Evolutionary conservation across 2,329 filamentous ascomycete genomes (phyloP), one percentile per base, ranked within the genome.

Genomic region (Ophiostoma sp.): DNA sequence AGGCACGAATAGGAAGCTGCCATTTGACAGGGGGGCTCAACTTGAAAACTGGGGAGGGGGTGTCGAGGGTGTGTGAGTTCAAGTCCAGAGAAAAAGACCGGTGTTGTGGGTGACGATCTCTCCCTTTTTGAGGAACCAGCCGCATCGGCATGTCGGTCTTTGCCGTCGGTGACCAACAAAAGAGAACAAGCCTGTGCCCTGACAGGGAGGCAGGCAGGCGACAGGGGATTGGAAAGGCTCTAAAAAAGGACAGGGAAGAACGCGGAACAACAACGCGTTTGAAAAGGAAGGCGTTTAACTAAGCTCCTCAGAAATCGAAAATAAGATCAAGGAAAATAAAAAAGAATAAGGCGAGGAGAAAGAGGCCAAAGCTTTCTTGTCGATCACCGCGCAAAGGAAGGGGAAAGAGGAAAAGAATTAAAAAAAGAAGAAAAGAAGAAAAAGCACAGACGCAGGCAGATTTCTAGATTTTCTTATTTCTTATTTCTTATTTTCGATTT

Each of bases 101-200:
- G 50, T 19, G 33, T 48, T 39, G 22, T 22, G 19, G 50, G n/a
- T 33, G 68, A 42, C 68, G 68, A 73, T 73, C 72, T 22, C 36
- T 68, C 12, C 72, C 72, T 11, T n/a, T 66, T 66, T 28, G 12
- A 57, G 72, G 68, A 73, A 73, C 45, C 68, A 71, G 72, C 72
- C 72, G 72, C 69, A 39, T 74, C 52, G 61, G 52, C 55, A 74
- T 28, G 57, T 68, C 59, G 68, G 59, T 66, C 66, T 64, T 70
- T 66, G 68, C 72, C 68, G 72, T 70, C 57, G 68, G 71, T 64
- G 55, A 52, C 57, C 69, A 61, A 28, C 33, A 57, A 68, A n/a
- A 50, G 42, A 15, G 42, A 45, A 19, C 3, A 59, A 17, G 59
- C 33, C 59, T 22, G 33, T 33, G 39, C 8, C 64, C 42, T 45